Base-by-base conservation (phyloP, 148 eudicot genomes). In the Oxyria digyna region DNA sequence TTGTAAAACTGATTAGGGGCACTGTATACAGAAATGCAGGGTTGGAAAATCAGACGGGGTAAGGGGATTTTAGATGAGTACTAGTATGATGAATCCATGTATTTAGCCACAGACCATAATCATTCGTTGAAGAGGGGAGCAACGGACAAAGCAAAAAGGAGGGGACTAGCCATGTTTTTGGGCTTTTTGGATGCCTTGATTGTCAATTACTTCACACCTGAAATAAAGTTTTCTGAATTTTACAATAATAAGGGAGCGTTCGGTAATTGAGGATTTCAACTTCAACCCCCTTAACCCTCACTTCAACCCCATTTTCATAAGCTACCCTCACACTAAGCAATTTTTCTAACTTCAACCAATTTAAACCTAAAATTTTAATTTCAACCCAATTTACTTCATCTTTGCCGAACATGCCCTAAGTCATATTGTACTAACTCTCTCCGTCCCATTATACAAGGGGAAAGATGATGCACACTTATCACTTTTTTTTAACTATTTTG, bases 171-270 rank as follows among this genome's bases (percentile, higher is more conserved):
- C 62, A 23, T 54, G 62, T 54, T 54, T 54, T 6, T 54, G 62
- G 62, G 62, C 62, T 54, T 54, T 54, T 54, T 54, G 0, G 62
- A 31, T 54, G 62, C 62, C 62, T 54, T 54, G 62, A 54, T 54
- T 54, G 62, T 54, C 62, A 26, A 54, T 54, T 12, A 54, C 62
- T 54, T 54, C 62, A 54, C 62, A 26, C 21, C 20, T 17, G 4
- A 17, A 50, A 6, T 0, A 49, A 9, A 26, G 20, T 50, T 50
- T 50, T 13, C 27, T 50, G n/a, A 6, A 20, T 50, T 50, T 50
- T 21, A 20, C 20, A 50, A 50, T 50, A 20, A 50, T 50, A 50
- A 50, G 21, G 20, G 27, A 50, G n/a, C n/a, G n/a, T n/a, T n/a
- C n/a, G n/a, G n/a, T n/a, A n/a, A n/a, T n/a, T n/a, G n/a, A n/a